Conservation (phyloP, 2,329 filamentous ascomycete genomes). For the Onygena corvina region DNA sequence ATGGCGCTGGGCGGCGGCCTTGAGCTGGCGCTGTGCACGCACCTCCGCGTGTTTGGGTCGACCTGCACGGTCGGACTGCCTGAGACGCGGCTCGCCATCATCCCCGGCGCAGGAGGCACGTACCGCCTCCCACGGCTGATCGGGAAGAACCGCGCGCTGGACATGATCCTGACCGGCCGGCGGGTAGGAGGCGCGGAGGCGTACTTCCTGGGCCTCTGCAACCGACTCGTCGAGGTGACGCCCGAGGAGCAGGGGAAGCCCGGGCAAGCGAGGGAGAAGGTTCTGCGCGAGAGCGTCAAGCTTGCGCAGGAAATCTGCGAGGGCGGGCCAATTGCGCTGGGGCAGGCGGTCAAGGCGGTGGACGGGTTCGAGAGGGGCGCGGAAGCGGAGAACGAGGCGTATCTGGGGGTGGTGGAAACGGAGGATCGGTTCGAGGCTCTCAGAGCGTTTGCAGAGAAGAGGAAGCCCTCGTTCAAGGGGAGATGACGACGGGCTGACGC, state of each 20-base stretch:
- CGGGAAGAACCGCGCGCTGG: slow-evolving; percentile 67
- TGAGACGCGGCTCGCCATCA: slow-evolving; percentile 84
- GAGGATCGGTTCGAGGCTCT: slow-evolving; percentile 84
- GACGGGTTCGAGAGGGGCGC: slow-evolving; percentile 53
- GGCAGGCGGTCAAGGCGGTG: slow-evolving; percentile 68
- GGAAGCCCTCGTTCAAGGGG: slow-evolving; percentile 56
- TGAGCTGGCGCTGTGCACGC: slow-evolving; percentile 78
- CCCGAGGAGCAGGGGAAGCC: slow-evolving; percentile 43
- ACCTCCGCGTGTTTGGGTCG: slow-evolving; percentile 76
- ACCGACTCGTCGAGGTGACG: slow-evolving; percentile 73
- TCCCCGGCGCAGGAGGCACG: slow-evolving; percentile 88
- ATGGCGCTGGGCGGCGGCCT: slow-evolving; percentile 84
- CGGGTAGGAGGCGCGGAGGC: slow-evolving; percentile 72
- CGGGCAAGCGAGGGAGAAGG: slow-evolving; percentile 51
- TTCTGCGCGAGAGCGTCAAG: slow-evolving; percentile 62
- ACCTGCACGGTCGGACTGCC: slow-evolving; percentile 70
- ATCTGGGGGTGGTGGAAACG: slow-evolving; percentile 68
- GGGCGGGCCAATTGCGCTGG: slow-evolving; percentile 72
- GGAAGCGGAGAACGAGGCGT: slow-evolving; percentile 74
- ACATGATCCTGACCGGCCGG: slow-evolving; percentile 83
- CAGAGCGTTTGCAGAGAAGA: slow-evolving; percentile 68
- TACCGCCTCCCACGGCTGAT: slow-evolving; percentile 74
- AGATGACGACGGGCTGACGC: slow-evolving; percentile 25
- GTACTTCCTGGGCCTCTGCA: slow-evolving; percentile 80
- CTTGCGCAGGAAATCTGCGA: slow-evolving; percentile 78